phyloP scores from a whole-genome alignment of 2,329 filamentous ascomycete genomes.

The Apiospora pterosperma region DNA sequence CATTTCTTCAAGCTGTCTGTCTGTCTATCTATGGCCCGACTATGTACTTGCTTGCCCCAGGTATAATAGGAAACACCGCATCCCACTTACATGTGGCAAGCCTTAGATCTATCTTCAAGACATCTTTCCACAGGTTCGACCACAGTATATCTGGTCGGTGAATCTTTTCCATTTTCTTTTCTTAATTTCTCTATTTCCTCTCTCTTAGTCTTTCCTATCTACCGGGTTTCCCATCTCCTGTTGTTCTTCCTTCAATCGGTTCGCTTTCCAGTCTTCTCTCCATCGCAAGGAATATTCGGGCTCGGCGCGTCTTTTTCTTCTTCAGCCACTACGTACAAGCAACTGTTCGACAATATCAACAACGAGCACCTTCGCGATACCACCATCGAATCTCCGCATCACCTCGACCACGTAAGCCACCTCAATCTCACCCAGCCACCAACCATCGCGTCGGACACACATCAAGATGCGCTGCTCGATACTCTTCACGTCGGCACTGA shows the following conservation, averaged over 20 bases:
- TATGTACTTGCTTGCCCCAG: background rate
- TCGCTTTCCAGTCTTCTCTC: conserved; percentile 10
- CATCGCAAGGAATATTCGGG: background rate
- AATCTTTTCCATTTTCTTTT: conserved; percentile 22
- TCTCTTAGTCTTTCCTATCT: conserved; percentile 9
- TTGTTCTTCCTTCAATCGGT: background rate
- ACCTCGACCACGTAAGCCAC: background rate
- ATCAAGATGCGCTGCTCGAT: conserved; percentile 3
- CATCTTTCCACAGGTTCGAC: conserved; percentile 5
- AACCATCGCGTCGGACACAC: background rate
- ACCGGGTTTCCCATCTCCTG: conserved; percentile 15
- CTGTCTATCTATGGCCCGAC: background rate
- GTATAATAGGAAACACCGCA: conserved; percentile 13
- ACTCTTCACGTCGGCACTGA: conserved; percentile 42
- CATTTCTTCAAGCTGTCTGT: background rate
- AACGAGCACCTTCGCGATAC: background rate
- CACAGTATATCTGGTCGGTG: conserved; percentile 12
- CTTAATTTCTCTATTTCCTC: conserved; percentile 12
- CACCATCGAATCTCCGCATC: background rate
- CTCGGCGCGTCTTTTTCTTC: conserved; percentile 6
- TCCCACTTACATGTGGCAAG: conserved; percentile 16
- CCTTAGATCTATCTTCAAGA: conserved; percentile 18
- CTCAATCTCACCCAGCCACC: background rate
- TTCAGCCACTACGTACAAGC: conserved; percentile 12
- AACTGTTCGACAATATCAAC: conserved; percentile 13